phyloP scores from a whole-genome alignment of 2,329 filamentous ascomycete genomes.

The Scedosporium apiospermum region DNA sequence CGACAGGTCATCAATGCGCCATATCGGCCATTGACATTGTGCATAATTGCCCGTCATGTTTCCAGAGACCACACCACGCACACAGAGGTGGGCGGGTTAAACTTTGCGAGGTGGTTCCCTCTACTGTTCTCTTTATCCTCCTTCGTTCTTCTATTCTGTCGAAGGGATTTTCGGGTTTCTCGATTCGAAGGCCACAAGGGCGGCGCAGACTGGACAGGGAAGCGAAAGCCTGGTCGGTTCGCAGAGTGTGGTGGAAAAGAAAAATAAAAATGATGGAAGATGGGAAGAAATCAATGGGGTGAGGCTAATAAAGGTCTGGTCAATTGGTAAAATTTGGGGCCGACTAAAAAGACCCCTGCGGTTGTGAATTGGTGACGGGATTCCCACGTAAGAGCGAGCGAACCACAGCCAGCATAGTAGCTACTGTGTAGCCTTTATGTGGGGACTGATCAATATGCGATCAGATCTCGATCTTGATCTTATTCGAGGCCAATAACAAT shows the following conservation, averaged over 20 bases:
- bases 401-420: no score
- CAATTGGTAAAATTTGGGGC: background rate
- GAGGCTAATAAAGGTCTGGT: background rate
- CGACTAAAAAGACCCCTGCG: background rate
- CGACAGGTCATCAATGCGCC: constrained; percentile 55
- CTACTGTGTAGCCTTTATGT: no score
- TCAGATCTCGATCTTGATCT: no score
- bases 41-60: constrained; percentile 27
- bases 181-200: background rate
- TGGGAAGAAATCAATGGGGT: background rate
- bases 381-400: background rate
- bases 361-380: background rate
- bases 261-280: background rate
- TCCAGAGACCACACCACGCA: background rate
- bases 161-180: background rate
- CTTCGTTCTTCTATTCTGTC: background rate
- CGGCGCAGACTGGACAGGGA: background rate
- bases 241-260: background rate
- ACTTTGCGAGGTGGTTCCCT: background rate
- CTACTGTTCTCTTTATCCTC: background rate
- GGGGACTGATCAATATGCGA: no score
- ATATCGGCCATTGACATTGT: constrained; percentile 48
- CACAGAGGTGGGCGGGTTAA: constrained; percentile 1
- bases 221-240: background rate
- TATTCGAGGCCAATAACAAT: background rate